Conservation (phyloP, 1,139 yeast genomes). For the Keqinozyma sinolaborantium region DNA sequence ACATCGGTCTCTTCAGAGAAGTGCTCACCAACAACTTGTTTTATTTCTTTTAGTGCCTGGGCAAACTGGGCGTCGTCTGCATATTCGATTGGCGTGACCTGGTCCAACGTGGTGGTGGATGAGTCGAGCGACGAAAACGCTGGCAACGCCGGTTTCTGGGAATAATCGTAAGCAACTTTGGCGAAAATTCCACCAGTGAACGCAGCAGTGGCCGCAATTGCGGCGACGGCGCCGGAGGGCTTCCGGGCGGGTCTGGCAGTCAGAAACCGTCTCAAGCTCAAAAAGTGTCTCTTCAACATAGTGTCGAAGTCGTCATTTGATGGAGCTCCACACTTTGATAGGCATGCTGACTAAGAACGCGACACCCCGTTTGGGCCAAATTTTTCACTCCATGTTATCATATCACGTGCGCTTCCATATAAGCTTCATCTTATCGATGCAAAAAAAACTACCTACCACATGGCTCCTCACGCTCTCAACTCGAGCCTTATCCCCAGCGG, state of each 20-base stretch:
- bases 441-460: not conserved
- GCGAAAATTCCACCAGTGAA: conserved; percentile 1
- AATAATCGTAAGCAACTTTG: not conserved
- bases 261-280: too few relatives aligned
- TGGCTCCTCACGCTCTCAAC: conserved; percentile 6
- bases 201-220: too few relatives aligned
- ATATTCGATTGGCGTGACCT: conserved; percentile 14
- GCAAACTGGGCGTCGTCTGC: conserved; percentile 15
- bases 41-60: conserved; percentile 14
- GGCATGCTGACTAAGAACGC: too few relatives aligned
- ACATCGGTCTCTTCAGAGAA: conserved; percentile 32
- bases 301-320: too few relatives aligned
- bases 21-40: conserved; percentile 33
- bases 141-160: too few relatives aligned
- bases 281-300: too few relatives aligned
- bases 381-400: conserved; percentile 1
- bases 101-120: conserved; percentile 16
- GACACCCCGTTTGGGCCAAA: too few relatives aligned
- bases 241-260: too few relatives aligned
- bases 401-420: conserved; percentile 1
- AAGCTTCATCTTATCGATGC: not conserved
- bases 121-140: not conserved
- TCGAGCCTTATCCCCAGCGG: conserved; percentile 1
- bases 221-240: too few relatives aligned
- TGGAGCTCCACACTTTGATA: too few relatives aligned